Conservation (phyloP, 495 filamentous ascomycete genomes). For the Tetracladium setigerum region DNA sequence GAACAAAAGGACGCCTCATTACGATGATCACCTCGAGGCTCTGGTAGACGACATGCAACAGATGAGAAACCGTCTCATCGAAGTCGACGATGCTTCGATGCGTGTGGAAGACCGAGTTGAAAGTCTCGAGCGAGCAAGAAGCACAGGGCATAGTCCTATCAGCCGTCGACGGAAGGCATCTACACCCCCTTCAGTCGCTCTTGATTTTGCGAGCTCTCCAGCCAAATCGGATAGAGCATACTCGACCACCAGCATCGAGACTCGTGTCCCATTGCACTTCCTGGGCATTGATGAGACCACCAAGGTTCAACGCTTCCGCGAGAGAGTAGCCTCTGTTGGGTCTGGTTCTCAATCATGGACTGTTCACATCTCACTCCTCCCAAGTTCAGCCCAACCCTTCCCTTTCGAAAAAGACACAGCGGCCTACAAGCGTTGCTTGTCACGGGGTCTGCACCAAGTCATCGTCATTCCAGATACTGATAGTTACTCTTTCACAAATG, state of each 20-base stretch:
- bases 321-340: slow-evolving; percentile 14
- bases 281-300: slow-evolving; percentile 6
- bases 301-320: slow-evolving; percentile 12
- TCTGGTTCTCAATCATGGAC: slow-evolving; percentile 35
- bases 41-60: slow-evolving; percentile 35
- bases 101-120: slow-evolving; percentile 44
- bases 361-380: slow-evolving; percentile 47
- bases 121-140: slow-evolving; percentile 29
- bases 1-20: slow-evolving; percentile 30
- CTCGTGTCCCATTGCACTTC: slow-evolving; percentile 2
- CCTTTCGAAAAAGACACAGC: slow-evolving; percentile 52
- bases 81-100: slow-evolving; percentile 43
- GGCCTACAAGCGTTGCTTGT: slow-evolving; percentile 49
- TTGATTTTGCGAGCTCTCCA: slow-evolving; percentile 1
- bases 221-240: slow-evolving; percentile 5
- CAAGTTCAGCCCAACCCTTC: slow-evolving; percentile 41
- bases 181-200: slow-evolving; percentile 17
- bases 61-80: slow-evolving; percentile 35
- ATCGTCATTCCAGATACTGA: slow-evolving; percentile 40
- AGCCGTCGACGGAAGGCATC: slow-evolving; percentile 24
- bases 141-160: neutral
- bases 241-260: slow-evolving; percentile 16
- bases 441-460: slow-evolving; percentile 46
- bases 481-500: slow-evolving; percentile 35
- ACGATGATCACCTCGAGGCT: slow-evolving; percentile 37